phyloP scores from a whole-genome alignment of 202 grass and related monocot genomes.

The Carex sylvatica region DNA sequence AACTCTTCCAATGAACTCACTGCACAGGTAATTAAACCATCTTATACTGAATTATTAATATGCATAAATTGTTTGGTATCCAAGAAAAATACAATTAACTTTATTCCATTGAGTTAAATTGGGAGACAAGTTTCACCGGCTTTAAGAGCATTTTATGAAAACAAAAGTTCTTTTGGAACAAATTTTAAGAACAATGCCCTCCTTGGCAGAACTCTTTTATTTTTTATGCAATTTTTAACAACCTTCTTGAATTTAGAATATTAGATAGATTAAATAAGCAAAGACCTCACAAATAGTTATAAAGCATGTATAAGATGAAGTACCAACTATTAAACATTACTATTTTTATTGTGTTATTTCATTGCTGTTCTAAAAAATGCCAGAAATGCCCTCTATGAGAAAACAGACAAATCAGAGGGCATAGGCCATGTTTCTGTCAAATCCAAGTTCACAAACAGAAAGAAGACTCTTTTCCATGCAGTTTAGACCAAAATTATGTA shows the following conservation, averaged over 20 bases:
- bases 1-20: conserved; percentile 63
- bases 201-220: neutral
- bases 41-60: neutral
- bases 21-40: conserved; percentile 55
- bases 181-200: neutral
- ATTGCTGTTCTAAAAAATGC: too few species aligned
- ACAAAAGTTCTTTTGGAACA: neutral
- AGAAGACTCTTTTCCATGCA: too few species aligned
- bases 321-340: neutral
- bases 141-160: neutral
- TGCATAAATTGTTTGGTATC: neutral
- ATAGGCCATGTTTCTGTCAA: too few species aligned
- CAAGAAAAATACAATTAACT: neutral
- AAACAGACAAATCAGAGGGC: too few species aligned
- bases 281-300: neutral
- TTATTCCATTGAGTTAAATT: neutral
- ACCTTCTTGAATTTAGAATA: neutral
- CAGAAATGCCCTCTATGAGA: too few species aligned
- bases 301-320: neutral
- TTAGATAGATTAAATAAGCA: neutral
- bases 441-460: too few species aligned
- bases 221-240: neutral
- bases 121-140: neutral
- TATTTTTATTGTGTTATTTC: too few species aligned
- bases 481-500: too few species aligned